Conservation (phyloP, 2,329 filamentous ascomycete species). For the Cercospora citrullina region DNA sequence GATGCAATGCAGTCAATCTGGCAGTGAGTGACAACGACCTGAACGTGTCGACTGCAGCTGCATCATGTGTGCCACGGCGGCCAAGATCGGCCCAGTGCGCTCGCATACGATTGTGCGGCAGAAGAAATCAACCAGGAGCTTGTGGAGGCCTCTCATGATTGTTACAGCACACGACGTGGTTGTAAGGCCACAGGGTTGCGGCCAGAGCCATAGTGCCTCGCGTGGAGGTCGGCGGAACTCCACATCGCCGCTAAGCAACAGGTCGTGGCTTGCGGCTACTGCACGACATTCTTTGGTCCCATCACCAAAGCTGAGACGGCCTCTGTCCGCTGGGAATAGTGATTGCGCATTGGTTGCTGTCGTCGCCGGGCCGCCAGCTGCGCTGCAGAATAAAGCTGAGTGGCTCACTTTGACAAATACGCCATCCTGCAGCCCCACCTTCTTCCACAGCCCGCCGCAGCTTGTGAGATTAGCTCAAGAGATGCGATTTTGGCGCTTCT, state of each 20-base stretch:
- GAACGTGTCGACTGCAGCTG: neutral
- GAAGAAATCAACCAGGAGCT: conserved; percentile 2
- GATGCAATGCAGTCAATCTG: neutral
- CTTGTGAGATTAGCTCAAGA: conserved; percentile 14
- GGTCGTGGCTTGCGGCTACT: conserved; percentile 8
- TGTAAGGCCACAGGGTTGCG: conserved; percentile 8
- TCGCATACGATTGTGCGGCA: neutral
- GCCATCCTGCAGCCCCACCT: conserved; percentile 14
- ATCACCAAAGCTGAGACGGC: conserved; percentile 8
- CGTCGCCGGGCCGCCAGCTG: neutral
- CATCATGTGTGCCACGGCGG: neutral
- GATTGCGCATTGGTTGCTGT: neutral
- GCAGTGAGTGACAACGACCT: neutral
- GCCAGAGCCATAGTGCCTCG: conserved; percentile 7
- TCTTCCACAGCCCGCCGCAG: neutral
- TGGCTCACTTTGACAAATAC: conserved; percentile 18
- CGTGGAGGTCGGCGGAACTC: conserved; percentile 7
- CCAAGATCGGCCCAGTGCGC: neutral
- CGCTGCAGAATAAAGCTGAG: neutral
- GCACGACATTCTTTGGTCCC: conserved; percentile 17
- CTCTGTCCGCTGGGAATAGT: neutral
- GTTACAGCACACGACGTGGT: neutral
- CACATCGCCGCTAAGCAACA: neutral
- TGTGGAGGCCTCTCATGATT: neutral
- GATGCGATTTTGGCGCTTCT: conserved; percentile 6